Evolutionary conservation across 192 early-diverging fungal genomes (phyloP).

Genomic region (Backusella mclennaniae): DNA sequence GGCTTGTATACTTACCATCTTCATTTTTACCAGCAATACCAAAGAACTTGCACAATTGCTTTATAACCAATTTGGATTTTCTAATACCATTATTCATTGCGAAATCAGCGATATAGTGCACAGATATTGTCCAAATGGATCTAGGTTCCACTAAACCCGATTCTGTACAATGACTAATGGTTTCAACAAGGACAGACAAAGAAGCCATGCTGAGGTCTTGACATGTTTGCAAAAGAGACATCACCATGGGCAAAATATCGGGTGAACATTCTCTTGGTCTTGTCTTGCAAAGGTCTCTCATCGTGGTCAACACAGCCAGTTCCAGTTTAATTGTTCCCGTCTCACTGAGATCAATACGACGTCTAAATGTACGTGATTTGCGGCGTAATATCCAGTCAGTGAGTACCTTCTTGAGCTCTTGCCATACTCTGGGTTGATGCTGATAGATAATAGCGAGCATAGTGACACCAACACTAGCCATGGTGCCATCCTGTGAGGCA

Average conservation of each 20-base stretch:
- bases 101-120: conserved; percentile 44
- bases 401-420: conserved; percentile 46
- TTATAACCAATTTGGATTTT: conserved; percentile 25
- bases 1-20: conserved; percentile 38
- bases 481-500: conserved; percentile 2
- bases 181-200: conserved; percentile 46
- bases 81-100: conserved; percentile 25
- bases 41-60: conserved; percentile 48
- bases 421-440: conserved; percentile 53
- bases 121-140: conserved; percentile 47
- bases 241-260: conserved; percentile 50
- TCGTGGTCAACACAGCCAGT: conserved; percentile 46
- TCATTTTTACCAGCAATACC: conserved; percentile 42
- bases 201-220: conserved; percentile 38
- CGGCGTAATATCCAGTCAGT: conserved; percentile 49
- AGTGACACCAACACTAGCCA: conserved; percentile 48
- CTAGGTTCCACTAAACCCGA: conserved; percentile 45
- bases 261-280: conserved; percentile 43
- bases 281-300: conserved; percentile 47
- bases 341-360: background rate
- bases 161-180: conserved; percentile 42
- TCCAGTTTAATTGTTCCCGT: conserved; percentile 44
- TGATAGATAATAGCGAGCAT: conserved; percentile 44
- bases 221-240: conserved; percentile 44
- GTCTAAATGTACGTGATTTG: conserved; percentile 17